Conservation (phyloP, 2,329 filamentous ascomycete genomes). For the Colletotrichum sidae region DNA sequence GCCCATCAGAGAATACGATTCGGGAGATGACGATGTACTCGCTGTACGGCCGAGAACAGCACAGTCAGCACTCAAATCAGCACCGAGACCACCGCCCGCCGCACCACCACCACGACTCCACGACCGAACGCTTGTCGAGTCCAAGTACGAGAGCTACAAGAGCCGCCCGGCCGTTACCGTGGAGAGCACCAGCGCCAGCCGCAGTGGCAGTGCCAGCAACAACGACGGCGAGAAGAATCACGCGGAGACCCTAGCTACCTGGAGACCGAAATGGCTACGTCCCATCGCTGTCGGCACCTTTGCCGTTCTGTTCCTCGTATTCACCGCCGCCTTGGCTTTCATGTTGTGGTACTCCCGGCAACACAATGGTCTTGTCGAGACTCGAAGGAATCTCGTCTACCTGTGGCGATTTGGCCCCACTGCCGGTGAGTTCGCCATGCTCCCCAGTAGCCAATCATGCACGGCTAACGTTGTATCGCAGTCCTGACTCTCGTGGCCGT, state of each 20-base stretch:
- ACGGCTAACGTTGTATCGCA: not conserved
- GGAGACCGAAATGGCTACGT: constrained; percentile 24
- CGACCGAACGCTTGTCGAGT: not conserved
- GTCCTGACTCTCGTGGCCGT: constrained; percentile 7
- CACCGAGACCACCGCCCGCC: not conserved
- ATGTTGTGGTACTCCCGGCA: constrained; percentile 11
- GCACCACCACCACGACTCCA: not conserved
- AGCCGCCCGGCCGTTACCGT: not conserved
- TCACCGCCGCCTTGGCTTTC: not conserved
- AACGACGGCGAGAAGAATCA: not conserved
- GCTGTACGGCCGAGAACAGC: not conserved
- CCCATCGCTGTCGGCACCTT: constrained; percentile 5
- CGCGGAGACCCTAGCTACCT: not conserved
- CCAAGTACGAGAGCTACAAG: not conserved
- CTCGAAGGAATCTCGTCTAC: constrained; percentile 9
- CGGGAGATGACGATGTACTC: too few relatives aligned
- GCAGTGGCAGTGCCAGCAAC: not conserved
- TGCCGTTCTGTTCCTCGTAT: constrained; percentile 10
- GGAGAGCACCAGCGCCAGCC: not conserved
- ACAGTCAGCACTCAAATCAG: not conserved
- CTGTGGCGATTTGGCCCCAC: constrained; percentile 20
- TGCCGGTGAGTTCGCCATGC: constrained; percentile 8
- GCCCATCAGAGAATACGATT: too few relatives aligned
- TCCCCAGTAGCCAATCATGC: not conserved
- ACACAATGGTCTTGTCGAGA: constrained; percentile 12